These are phyloP conservation scores for Komagataella mondaviorum DNA, from an alignment of 805 yeast genomes.

Conservation along the genomic window DNA sequence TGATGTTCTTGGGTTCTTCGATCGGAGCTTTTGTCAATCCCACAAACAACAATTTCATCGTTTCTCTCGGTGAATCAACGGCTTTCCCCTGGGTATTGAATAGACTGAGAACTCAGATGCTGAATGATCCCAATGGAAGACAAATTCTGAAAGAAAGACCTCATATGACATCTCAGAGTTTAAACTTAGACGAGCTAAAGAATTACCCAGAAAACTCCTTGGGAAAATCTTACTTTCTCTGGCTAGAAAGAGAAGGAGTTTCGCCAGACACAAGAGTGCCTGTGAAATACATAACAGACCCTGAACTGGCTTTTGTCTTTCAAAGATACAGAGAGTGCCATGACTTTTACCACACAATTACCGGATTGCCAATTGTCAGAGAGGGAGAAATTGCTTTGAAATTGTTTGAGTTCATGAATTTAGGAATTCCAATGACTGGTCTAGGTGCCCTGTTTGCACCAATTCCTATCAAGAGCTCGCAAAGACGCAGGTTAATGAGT, in stretches of 20 bases:
- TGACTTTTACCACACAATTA: conserved; percentile 88
- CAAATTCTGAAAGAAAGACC: conserved; percentile 70
- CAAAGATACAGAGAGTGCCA: conserved; percentile 94
- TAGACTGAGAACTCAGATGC: conserved; percentile 57
- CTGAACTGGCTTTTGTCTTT: conserved; percentile 83
- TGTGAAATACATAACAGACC: conserved; percentile 79
- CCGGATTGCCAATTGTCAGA: conserved; percentile 78
- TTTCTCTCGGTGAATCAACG: conserved; percentile 82
- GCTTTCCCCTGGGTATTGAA: conserved; percentile 60
- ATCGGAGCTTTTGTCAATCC: conserved; percentile 69
- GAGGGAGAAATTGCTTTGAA: conserved; percentile 97
- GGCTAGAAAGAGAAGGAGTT: conserved; percentile 81
- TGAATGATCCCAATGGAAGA: conserved; percentile 64
- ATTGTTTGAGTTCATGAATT: conserved; percentile 81
- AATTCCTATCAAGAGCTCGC: conserved; percentile 48
- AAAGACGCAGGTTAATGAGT: conserved; percentile 47
- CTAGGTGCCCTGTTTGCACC: conserved; percentile 88
- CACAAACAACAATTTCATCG: conserved; percentile 60
- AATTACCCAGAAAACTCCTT: conserved; percentile 53
- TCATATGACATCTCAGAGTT: conserved; percentile 58
- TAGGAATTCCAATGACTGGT: conserved; percentile 93
- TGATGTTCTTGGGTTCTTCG: conserved; percentile 62
- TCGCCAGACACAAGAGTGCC: conserved; percentile 89
- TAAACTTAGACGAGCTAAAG: conserved; percentile 49
- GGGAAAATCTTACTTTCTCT: conserved; percentile 66